Evolutionary conservation across 2,329 filamentous ascomycete species (phyloP), one percentile per base, ranked within the genome.

Genomic region (Dactylellina sp.): DNA sequence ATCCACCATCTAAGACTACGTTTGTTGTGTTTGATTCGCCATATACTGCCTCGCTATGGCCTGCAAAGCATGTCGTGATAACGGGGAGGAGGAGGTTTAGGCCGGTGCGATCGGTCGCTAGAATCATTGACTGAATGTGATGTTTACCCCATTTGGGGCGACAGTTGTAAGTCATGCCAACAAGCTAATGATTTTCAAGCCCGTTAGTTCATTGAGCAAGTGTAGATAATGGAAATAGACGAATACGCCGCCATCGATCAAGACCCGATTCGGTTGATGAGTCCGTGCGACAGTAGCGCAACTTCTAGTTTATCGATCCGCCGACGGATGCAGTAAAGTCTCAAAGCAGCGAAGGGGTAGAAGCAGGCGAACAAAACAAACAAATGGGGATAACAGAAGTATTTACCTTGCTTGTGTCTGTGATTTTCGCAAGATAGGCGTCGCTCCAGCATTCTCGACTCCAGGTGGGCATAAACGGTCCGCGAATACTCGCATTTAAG

Each of bases 61-160:
- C 71, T n/a, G 60, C 47, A 71, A 80, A 81, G 77, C 81, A 82
- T 1, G 12, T 20, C 12, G 18, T 35, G 32, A 57, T 57, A 5
- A 28, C 7, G 0, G 52, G 52, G 37, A 83, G 79, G 0, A 83
- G 76, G 16, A 81, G 52, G 7, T 76, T 72, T 65, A 83, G 81
- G 72, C 81, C 82, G n/a, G 79, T 71, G 9, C 71, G 47, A 77
- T 83, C 81, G 12, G 81, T 82, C 2, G 81, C 81, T 75, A 79
- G 80, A 50, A 82, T 78, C 79, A 81, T 81, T 40, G 80, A 80
- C 74, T 82, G 80, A 72, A 74, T 82, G 80, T 47, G 78, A 78
- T 4, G 42, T 75, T 65, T 40, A 11, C 49, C 49, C 9, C 28
- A 24, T 14, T 35, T 25, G 4, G 81, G 81, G 14, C 70, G 65